Base-by-base conservation (phyloP, 2,329 filamentous ascomycete species). In the Fusarium transvaalense region DNA sequence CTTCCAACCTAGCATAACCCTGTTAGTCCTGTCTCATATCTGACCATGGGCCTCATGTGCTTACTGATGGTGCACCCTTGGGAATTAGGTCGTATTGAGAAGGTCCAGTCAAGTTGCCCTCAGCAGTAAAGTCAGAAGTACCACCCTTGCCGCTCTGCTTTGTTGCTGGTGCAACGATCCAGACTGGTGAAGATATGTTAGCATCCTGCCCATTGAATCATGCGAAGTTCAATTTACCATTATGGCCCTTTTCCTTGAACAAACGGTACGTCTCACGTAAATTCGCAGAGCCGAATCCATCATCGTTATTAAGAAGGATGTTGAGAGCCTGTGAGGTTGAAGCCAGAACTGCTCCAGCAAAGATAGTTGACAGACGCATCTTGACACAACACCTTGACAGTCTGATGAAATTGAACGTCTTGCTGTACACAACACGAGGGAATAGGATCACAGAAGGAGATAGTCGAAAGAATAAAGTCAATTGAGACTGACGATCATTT, bases 1-100 rank as follows among this genome's bases (percentile, higher is more conserved):
- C 76, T 78, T 45, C 87, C 86, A 23, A 77, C 61, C 74, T 76
- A 15, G 14, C 17, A 43, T 10, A 12, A 5, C 17, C 8, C 9
- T 61, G n/a, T n/a, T 5, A 64, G 48, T n/a, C n/a, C n/a, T n/a
- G n/a, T n/a, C n/a, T n/a, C n/a, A n/a, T n/a, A n/a, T n/a, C n/a
- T n/a, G n/a, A n/a, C n/a, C n/a, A n/a, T n/a, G n/a, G n/a, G n/a
- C n/a, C n/a, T n/a, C n/a, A n/a, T n/a, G n/a, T n/a, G n/a, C n/a
- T 0, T 51, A 76, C 75, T 14, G 75, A 76, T 1, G 76, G 75
- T 8, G 71, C 75, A 23, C 75, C 75, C 4, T 66, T 68, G 5
- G 75, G 75, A 13, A 77, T 75, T 17, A 77, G 50, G 19, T 76
- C 69, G 15, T 76, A 77, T 17, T 73, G 66, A 10, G 74, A 66